Evolutionary conservation across 805 yeast genomes (phyloP).

Genomic region (Osmozyma mogii): DNA sequence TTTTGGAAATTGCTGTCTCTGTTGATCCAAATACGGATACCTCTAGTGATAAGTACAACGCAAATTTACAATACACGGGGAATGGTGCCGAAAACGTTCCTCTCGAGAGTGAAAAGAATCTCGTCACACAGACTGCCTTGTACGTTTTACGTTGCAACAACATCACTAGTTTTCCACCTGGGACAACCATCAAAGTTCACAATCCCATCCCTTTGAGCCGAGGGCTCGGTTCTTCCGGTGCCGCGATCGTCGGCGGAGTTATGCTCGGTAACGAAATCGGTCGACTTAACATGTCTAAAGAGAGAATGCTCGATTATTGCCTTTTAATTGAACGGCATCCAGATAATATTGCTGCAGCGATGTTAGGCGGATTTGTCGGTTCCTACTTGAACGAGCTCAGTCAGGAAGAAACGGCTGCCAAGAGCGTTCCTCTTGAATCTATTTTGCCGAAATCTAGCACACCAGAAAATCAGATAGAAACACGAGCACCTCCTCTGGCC

Average conservation of each 20-base stretch:
- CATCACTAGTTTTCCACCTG: conserved; percentile 67
- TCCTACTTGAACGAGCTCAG: conserved; percentile 79
- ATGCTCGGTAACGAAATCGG: conserved; percentile 84
- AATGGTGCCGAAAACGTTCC: conserved; percentile 84
- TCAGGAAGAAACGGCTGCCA: conserved; percentile 61
- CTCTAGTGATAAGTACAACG: conserved; percentile 57
- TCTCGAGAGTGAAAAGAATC: conserved; percentile 63
- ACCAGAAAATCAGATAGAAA: conserved; percentile 45
- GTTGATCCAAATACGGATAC: conserved; percentile 48
- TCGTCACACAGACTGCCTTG: conserved; percentile 88
- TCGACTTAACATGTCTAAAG: conserved; percentile 60
- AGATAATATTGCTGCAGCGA: conserved; percentile 96
- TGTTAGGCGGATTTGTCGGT: conserved; percentile 99
- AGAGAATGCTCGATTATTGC: conserved; percentile 86
- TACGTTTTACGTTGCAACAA: conserved; percentile 84
- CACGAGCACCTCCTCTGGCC: conserved; percentile 58
- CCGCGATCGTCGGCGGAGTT: conserved; percentile 97
- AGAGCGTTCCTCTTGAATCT: conserved; percentile 77
- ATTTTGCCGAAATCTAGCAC: conserved; percentile 67
- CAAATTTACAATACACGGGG: conserved; percentile 61
- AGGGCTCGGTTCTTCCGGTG: conserved; percentile 96
- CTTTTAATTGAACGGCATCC: conserved; percentile 98
- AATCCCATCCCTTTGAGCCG: conserved; percentile 96
- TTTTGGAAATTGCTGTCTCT: conserved; percentile 59
- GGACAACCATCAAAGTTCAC: conserved; percentile 70